Base-by-base conservation (phyloP, 1,139 yeast species). In the Nakaseomyces uthaithaninus region DNA sequence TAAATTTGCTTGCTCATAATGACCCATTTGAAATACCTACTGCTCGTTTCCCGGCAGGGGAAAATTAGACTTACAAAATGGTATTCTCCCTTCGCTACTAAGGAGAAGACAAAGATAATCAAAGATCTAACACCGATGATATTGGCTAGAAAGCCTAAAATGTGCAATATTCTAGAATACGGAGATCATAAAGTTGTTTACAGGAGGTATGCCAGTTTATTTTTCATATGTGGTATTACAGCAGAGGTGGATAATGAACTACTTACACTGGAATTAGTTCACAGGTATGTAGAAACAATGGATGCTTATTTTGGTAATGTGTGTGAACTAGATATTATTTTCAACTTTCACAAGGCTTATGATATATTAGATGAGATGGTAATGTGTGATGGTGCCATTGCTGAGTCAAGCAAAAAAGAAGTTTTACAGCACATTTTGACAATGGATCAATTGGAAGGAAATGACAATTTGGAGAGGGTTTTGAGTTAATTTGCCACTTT, bases 231-330 rank as follows among this genome's bases (percentile, higher is more conserved):
- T 35, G 96, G 95, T 0, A 76, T 89, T 35, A 89, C 82, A 33
- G 48, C 54, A 7, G 72, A 74, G 30, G 47, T 45, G 3, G 84
- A 78, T 41, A 93, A 93, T 58, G 98, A 91, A 60, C 70, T 93
- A 50, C 65, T 86, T 42, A 78, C 94, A 1, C 68, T 93, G 45
- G 98, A 93, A 55, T 69, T 83, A 23, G 80, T 93, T 40, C 98
- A 93, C 59, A 70, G 97, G 45, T 93, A 80, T 59, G 99, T 93
- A 38, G 98, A 93, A 62, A 87, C 85, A 53, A 86, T 91, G 95
- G 99, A 91, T 67, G 81, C 83, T 55, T 77, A 87, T 52, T 91
- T 85, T 57, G 97, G 96, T n/a, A 91, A 87, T 57, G 98, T 91
- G 16, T 84, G 95, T 64, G 96, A 87, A 58, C 65, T 85, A 54